A percentile compares a stretch with the other conserved stretches of the same genome.
phyloP scores from a whole-genome alignment of 2,329 filamentous ascomycete genomes.

The Trichophyton equinum region DNA sequence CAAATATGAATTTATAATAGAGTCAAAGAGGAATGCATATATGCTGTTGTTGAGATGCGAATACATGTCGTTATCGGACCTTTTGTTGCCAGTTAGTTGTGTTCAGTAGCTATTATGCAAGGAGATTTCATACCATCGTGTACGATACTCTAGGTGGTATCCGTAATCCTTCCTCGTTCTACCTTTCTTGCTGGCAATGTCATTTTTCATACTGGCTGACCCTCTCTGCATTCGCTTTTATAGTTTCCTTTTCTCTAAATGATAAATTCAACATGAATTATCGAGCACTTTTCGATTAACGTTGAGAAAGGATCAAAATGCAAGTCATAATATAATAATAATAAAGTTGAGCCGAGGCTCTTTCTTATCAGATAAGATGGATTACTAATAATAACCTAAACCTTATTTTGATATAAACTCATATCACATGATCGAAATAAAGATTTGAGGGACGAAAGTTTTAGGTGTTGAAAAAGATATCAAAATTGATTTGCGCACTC shows the following conservation, averaged over 20 bases:
- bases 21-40: conserved; percentile 81
- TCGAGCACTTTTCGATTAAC: background rate
- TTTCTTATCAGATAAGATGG: conserved; percentile 4
- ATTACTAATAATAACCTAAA: conserved; percentile 14
- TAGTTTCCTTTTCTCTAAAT: background rate
- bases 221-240: background rate
- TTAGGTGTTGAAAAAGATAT: background rate
- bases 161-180: conserved; percentile 57
- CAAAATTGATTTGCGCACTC: background rate
- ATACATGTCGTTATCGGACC: conserved; percentile 93
- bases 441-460: background rate
- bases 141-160: conserved; percentile 69
- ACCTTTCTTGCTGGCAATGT: conserved; percentile 45
- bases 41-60: conserved; percentile 84
- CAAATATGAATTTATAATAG: conserved; percentile 77
- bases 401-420: background rate
- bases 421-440: background rate
- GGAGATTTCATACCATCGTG: conserved; percentile 53
- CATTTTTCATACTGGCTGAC: conserved; percentile 16
- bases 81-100: conserved; percentile 24
- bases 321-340: conserved; percentile 1
- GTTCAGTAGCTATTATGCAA: background rate
- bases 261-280: background rate
- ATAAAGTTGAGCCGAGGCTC: conserved; percentile 11
- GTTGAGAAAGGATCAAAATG: background rate